Percentiles rank a stretch among this genome's conserved stretches.
These are phyloP conservation scores for Naegleria gruberi DNA, from an alignment of 208 protist species.

Conservation along the genomic window DNA sequence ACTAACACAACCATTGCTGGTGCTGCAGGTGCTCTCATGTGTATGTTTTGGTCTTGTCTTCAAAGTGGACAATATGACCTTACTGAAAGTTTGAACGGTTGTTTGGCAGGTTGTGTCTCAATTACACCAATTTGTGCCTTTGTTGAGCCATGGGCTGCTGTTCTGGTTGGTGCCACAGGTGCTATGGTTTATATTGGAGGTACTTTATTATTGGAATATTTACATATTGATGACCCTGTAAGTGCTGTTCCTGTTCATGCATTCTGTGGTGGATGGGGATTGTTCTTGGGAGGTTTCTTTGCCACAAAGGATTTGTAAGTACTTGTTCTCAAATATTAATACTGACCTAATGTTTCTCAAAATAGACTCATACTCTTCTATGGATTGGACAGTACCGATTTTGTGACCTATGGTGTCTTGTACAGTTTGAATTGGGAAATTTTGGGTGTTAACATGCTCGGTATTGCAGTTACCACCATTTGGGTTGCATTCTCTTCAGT, in stretches of 20 bases:
- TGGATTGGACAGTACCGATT: not conserved
- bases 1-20: not conserved
- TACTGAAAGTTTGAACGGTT: conserved; percentile 28
- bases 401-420: not conserved
- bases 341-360: too few relatives aligned
- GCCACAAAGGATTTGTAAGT: not conserved
- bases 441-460: not conserved
- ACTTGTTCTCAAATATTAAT: too few relatives aligned
- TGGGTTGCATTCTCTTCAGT: not conserved
- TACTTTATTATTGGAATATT: conserved; percentile 37
- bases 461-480: not conserved
- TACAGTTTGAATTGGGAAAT: not conserved
- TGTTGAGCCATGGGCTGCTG: conserved; percentile 29
- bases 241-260: conserved; percentile 35
- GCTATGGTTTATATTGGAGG: conserved; percentile 20
- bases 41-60: not conserved
- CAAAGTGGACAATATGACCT: not conserved
- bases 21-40: not conserved
- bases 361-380: not conserved
- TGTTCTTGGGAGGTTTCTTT: not conserved
- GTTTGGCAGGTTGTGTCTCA: conserved; percentile 36
- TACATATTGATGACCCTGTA: conserved; percentile 53
- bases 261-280: not conserved
- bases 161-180: conserved; percentile 33
- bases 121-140: conserved; percentile 33